phyloP scores from a whole-genome alignment of 768 basidiomycete genomes.

The Suillus occidentalis region DNA sequence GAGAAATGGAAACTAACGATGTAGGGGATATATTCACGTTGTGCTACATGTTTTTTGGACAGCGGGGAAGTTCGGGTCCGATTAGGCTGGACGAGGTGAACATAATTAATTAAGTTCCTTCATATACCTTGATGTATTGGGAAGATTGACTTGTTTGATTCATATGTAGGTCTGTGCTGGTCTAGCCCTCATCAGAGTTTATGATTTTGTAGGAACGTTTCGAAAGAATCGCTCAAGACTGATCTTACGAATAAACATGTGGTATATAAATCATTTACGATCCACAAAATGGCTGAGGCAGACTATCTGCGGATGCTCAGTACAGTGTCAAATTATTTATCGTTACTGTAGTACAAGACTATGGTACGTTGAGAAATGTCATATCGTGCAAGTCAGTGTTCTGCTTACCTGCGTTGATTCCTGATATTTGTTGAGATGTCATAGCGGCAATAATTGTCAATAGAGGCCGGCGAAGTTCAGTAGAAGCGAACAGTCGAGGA shows the following conservation, averaged over 20 bases:
- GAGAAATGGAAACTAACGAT: too few species aligned
- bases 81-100: conserved; percentile 36
- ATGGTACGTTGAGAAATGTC: conserved; percentile 6
- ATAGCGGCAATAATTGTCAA: conserved; percentile 68
- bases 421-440: conserved; percentile 79
- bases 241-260: background rate
- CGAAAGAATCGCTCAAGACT: background rate
- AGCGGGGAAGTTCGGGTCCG: too few species aligned
- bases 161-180: background rate
- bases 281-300: background rate
- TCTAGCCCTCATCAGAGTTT: background rate
- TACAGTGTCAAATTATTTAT: conserved; percentile 34
- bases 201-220: background rate
- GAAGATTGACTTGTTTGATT: background rate
- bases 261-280: background rate
- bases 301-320: background rate
- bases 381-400: background rate
- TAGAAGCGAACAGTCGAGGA: conserved; percentile 48
- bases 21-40: too few species aligned
- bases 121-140: background rate
- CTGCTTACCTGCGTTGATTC: conserved; percentile 70
- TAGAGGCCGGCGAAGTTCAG: conserved; percentile 62
- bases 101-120: conserved; percentile 29
- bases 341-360: conserved; percentile 92
- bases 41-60: too few species aligned